phyloP scores from a whole-genome alignment of 768 basidiomycete genomes.

The Termitomyces sp. region DNA sequence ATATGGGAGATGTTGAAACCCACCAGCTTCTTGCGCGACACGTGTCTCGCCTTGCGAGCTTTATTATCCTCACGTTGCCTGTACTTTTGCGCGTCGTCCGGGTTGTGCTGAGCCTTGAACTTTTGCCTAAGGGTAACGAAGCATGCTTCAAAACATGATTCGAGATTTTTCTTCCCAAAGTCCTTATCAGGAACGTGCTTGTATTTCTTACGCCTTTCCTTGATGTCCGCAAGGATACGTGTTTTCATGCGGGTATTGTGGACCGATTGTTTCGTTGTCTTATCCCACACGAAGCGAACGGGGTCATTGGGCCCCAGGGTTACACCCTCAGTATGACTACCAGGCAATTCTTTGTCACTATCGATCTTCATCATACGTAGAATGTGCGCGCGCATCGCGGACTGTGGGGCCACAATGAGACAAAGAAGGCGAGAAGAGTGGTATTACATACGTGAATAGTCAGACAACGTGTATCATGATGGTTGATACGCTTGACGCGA shows the following conservation, averaged over 20 bases:
- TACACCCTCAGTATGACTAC: slow-evolving; percentile 55
- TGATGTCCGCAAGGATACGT: slow-evolving; percentile 58
- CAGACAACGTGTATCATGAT: slow-evolving; percentile 61
- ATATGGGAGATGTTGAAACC: slow-evolving; percentile 20
- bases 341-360: slow-evolving; percentile 56
- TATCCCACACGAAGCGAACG: slow-evolving; percentile 77
- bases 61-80: slow-evolving; percentile 60
- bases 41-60: slow-evolving; percentile 56
- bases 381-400: slow-evolving; percentile 70
- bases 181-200: slow-evolving; percentile 64
- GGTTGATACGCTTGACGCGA: slow-evolving; percentile 45
- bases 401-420: slow-evolving; percentile 32
- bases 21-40: slow-evolving; percentile 62
- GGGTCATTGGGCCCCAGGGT: slow-evolving; percentile 44
- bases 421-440: neutral
- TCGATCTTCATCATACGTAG: slow-evolving; percentile 54
- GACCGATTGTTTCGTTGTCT: slow-evolving; percentile 69
- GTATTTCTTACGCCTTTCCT: slow-evolving; percentile 51
- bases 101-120: slow-evolving; percentile 49
- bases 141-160: slow-evolving; percentile 64
- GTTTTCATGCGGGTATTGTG: slow-evolving; percentile 73
- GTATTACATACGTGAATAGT: slow-evolving; percentile 57
- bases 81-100: slow-evolving; percentile 1
- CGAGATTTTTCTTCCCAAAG: slow-evolving; percentile 58
- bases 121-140: slow-evolving; percentile 69